Evolutionary conservation across 2,329 filamentous ascomycete species (phyloP), one percentile per base, ranked within the genome.

Genomic region (Graphium sp.): DNA sequence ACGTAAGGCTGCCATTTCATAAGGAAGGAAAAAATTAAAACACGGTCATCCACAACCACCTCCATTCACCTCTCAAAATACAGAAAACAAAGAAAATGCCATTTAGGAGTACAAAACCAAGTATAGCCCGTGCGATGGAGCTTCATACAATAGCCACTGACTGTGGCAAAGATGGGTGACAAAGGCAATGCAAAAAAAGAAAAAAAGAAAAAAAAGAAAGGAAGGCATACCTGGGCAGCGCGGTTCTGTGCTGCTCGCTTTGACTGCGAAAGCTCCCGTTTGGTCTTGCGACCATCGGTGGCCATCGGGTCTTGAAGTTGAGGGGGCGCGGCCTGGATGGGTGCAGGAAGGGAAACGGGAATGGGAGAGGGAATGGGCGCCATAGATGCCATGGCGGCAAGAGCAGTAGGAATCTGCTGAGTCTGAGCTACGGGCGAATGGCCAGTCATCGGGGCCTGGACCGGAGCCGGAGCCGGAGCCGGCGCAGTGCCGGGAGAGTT

Each of bases 171-270:
- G n/a, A n/a, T n/a, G n/a, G n/a, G n/a, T n/a, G n/a, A n/a, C n/a
- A 39, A 28, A 42, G 35, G 35, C 41, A 37, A 43, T 32, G 30
- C 22, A 31, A 31, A 26, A 30, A 31, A 28, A 46, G 45, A 41
- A 45, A 43, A 46, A 40, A 43, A 47, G 43, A 47, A 42, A 48
- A 47, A 45, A 41, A 28, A 23, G 14, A 33, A 28, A 18, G 7
- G 18, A 9, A 9, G 11, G 49, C 74, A 46, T 66, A 94, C 89
- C 74, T 98, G 89, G 30, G 89, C 89, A 41, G 87, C 89, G 48
- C 89, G 67, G 47, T 98, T 98, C 49, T 98, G 89, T 7, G 89
- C 89, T 17, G 89, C 89, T 39, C 89, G 78, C 59, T 95, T 98
- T 21, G 84, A 93, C 24, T 85, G 89, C 16, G 85, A 94, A 35